A percentile compares a stretch with the other conserved stretches of the same genome.
These are phyloP conservation scores for Chrysanthemum makinoi DNA, from an alignment of 129 eudicot species.

Conservation along the genomic window DNA sequence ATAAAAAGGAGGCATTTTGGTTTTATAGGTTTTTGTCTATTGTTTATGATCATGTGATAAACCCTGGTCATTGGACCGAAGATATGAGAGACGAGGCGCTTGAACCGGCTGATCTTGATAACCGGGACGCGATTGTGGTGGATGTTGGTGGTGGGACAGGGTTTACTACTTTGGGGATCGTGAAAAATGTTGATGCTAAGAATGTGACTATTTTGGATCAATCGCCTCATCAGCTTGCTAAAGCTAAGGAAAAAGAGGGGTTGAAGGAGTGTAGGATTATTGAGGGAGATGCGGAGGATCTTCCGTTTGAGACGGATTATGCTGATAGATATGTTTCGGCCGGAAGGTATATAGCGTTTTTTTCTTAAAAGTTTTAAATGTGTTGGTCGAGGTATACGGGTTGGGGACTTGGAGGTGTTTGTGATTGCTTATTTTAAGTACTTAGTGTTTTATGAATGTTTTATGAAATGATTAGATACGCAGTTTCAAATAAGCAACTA, in stretches of 20 bases:
- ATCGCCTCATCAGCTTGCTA: constrained; percentile 92
- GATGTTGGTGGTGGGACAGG: constrained; percentile 93
- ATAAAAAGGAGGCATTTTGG: constrained; percentile 88
- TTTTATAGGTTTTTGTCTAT: constrained; percentile 77
- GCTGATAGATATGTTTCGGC: constrained; percentile 93
- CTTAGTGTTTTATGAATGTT: too few relatives aligned
- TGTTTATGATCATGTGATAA: constrained; percentile 79
- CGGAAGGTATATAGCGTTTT: constrained; percentile 62
- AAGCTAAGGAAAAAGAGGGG: constrained; percentile 59
- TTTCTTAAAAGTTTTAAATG: background rate
- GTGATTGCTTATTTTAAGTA: too few relatives aligned
- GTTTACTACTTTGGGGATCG: constrained; percentile 81
- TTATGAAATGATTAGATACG: too few relatives aligned
- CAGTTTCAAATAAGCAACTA: too few relatives aligned
- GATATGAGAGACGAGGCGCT: constrained; percentile 84
- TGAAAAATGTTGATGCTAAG: constrained; percentile 72
- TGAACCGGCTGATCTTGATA: constrained; percentile 66
- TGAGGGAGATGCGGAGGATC: constrained; percentile 92
- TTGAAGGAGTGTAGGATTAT: constrained; percentile 74
- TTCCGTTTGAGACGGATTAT: constrained; percentile 68
- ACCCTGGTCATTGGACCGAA: constrained; percentile 93
- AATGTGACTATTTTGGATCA: constrained; percentile 88
- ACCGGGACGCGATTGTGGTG: constrained; percentile 54
- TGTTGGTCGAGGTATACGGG: background rate
- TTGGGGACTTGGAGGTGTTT: too few relatives aligned